Conservation (phyloP, 352 stramenopile genomes). For the Globisporangium mamillatum region DNA sequence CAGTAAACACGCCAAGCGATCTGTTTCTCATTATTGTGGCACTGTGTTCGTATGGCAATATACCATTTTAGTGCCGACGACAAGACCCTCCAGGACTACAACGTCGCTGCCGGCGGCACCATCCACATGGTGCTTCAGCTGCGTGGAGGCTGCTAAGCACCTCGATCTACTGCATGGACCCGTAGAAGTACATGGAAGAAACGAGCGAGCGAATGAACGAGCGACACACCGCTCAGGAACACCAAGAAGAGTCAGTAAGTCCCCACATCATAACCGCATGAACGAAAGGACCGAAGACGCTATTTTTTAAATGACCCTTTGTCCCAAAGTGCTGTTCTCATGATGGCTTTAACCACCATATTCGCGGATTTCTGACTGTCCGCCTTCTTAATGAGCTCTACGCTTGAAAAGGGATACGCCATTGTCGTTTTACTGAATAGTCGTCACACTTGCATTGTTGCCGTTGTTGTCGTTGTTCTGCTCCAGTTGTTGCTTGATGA, state of each 20-base stretch:
- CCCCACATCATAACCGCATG: slow-evolving; percentile 1
- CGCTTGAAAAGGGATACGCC: neutral
- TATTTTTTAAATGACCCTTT: slow-evolving; percentile 1
- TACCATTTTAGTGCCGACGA: slow-evolving; percentile 79
- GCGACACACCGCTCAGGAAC: neutral
- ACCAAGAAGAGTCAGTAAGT: neutral
- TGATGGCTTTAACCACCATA: neutral
- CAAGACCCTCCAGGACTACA: slow-evolving; percentile 97
- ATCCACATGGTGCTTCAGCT: slow-evolving; percentile 99
- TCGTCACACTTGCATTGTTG: slow-evolving; percentile 17
- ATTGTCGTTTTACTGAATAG: slow-evolving; percentile 15
- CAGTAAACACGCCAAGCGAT: neutral
- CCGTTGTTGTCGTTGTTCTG: slow-evolving; percentile 14
- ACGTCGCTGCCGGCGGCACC: slow-evolving; percentile 94
- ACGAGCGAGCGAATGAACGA: neutral
- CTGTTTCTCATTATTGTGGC: slow-evolving; percentile 4
- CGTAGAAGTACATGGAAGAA: slow-evolving; percentile 14
- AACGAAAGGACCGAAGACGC: slow-evolving; percentile 4
- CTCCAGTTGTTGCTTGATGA: slow-evolving; percentile 72
- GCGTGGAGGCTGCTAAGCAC: slow-evolving; percentile 83
- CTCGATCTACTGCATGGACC: neutral
- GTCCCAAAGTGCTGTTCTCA: neutral
- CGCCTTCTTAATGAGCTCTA: neutral
- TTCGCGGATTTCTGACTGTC: neutral
- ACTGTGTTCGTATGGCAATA: slow-evolving; percentile 8